Evolutionary conservation across 208 protist genomes (phyloP).

Genomic region (Acanthamoeba healyi): DNA sequence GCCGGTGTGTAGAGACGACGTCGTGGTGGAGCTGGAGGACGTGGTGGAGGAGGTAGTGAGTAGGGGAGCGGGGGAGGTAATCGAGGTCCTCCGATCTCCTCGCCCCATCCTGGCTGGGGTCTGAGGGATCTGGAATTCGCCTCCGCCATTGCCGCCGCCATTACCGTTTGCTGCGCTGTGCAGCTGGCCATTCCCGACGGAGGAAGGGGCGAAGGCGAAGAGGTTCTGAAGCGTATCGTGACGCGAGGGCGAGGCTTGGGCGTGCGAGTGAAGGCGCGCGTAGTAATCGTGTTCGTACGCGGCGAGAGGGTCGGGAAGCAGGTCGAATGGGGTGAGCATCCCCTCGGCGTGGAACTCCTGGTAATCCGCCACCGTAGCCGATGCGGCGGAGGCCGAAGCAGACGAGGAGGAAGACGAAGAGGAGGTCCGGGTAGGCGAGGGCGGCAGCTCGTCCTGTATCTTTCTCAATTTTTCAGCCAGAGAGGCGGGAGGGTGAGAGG

Average conservation of each 20-base stretch:
- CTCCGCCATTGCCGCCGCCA: neutral
- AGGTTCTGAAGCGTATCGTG: neutral
- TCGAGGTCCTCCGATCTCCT: neutral
- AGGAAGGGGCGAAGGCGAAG: neutral
- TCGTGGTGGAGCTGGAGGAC: neutral
- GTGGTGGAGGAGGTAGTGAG: neutral
- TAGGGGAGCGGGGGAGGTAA: neutral
- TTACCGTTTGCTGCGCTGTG: too few relatives aligned
- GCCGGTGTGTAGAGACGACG: neutral
- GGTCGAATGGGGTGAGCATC: slow-evolving; percentile 59
- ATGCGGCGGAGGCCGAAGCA: neutral
- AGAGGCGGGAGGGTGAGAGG: neutral
- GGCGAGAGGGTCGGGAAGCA: slow-evolving; percentile 17
- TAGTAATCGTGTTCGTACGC: slow-evolving; percentile 35
- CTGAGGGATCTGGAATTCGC: slow-evolving; percentile 46
- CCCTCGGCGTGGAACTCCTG: slow-evolving; percentile 62
- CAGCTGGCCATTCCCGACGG: too few relatives aligned
- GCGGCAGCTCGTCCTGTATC: slow-evolving; percentile 13
- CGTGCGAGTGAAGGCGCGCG: neutral
- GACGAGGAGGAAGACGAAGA: neutral
- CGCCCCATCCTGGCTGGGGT: neutral
- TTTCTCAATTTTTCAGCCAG: slow-evolving; percentile 19
- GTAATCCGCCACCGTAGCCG: neutral
- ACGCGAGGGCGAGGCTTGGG: neutral
- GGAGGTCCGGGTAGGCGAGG: neutral